Evolutionary conservation across 139 green algal species (phyloP).

Genomic region (Parachlorella kessleri): DNA sequence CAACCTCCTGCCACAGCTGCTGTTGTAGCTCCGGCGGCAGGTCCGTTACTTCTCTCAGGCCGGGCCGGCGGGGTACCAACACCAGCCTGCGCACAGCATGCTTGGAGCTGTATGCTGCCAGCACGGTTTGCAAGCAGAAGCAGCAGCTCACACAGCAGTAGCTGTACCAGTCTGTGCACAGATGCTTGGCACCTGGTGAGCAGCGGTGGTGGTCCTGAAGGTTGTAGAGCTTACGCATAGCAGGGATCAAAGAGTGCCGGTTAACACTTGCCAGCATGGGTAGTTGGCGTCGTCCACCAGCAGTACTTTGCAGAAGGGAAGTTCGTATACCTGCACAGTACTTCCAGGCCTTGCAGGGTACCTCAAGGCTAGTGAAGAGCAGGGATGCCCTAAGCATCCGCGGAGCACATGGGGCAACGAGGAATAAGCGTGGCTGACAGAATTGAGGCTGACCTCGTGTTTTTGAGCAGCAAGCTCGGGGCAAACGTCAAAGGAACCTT

Average conservation of each 20-base stretch:
- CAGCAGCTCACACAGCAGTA: no score
- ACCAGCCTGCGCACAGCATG: slow-evolving; percentile 7
- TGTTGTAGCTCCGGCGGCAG: slow-evolving; percentile 5
- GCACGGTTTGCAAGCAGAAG: not conserved
- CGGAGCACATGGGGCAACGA: no score
- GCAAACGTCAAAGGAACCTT: no score
- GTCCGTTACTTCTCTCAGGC: slow-evolving; percentile 21
- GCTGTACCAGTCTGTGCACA: no score
- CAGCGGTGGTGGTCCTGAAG: not conserved
- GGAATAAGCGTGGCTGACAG: no score
- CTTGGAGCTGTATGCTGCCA: not conserved
- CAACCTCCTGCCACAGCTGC: slow-evolving; percentile 27
- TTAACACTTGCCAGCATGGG: slow-evolving; percentile 13
- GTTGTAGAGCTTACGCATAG: not conserved
- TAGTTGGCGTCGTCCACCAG: slow-evolving; percentile 26
- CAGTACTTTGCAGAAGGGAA: slow-evolving; percentile 25
- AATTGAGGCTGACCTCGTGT: no score
- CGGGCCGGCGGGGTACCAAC: slow-evolving; percentile 15
- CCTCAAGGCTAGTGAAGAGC: no score
- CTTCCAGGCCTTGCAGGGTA: no score
- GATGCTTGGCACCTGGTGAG: no score
- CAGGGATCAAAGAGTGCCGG: not conserved
- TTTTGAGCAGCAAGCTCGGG: no score
- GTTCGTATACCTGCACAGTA: slow-evolving; percentile 19
- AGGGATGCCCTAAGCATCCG: no score